Conservation (phyloP, 1,284 basidiomycete genomes). For the Cutaneotrichosporon arboriforme region DNA sequence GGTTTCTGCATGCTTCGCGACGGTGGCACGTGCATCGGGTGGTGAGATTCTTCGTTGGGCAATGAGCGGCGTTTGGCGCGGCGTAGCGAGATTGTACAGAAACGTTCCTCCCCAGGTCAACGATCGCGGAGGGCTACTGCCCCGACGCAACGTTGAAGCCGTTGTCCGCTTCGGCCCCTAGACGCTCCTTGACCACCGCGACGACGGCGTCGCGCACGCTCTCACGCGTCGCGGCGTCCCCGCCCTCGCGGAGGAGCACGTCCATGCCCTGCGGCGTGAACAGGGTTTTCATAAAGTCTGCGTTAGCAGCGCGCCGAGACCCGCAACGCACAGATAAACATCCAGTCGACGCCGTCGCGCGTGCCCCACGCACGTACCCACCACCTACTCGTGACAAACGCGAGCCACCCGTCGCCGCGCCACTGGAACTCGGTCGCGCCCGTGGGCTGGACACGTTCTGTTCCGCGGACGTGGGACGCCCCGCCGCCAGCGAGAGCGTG, state of each 20-base stretch:
- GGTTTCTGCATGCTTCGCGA: too few species aligned
- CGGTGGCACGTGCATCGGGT: too few species aligned
- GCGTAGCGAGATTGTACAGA: too few species aligned
- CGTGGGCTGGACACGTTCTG: constrained; percentile 28
- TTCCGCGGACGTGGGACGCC: constrained; percentile 39
- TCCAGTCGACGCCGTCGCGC: constrained; percentile 47
- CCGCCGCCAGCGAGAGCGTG: not conserved
- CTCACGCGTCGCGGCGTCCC: too few species aligned
- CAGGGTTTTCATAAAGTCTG: constrained; percentile 53
- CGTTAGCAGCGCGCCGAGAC: not conserved
- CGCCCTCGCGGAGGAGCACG: constrained; percentile 24
- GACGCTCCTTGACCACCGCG: not conserved
- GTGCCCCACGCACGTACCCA: constrained; percentile 51
- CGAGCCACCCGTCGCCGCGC: constrained; percentile 51
- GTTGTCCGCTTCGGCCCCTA: not conserved
- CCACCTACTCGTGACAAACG: constrained; percentile 52
- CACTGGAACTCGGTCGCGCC: constrained; percentile 49
- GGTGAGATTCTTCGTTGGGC: too few species aligned
- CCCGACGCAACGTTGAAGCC: not conserved
- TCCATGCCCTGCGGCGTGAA: constrained; percentile 56
- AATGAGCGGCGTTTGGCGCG: too few species aligned
- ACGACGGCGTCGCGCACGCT: not conserved
- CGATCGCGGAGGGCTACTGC: too few species aligned
- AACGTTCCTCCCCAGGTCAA: too few species aligned
- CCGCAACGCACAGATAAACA: constrained; percentile 50